Base-by-base conservation (phyloP, 2,329 filamentous ascomycete species). In the Sordariomycetes sp. region DNA sequence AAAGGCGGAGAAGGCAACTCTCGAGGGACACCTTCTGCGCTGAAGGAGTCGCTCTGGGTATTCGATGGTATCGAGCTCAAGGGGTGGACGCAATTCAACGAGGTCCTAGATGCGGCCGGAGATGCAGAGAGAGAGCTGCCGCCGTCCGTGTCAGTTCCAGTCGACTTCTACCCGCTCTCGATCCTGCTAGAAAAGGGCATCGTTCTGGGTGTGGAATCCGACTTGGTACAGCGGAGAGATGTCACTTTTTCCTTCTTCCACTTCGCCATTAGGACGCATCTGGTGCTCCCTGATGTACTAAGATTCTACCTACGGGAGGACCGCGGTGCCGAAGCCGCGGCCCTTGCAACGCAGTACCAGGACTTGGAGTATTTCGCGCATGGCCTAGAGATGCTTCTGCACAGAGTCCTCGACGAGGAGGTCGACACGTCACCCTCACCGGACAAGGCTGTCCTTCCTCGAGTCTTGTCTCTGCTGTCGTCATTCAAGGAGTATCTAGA, bases 91-190 rank as follows among this genome's bases (percentile, higher is more conserved):
- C 86, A 94, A 51, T 77, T 94, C 26, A 79, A 87, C 44, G 85
- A 92, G 39, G 78, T 96, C 20, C 64, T 96, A 26, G 72, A 79
- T 23, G 80, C 82, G 15, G 76, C 79, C 17, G 64, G 68, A 24
- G 80, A 85, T 41, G 59, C 23, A 15, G 17, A 74, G 17, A 74
- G 78, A 41, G 85, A 93, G 34, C 57, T 93, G 4, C 82, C 85
- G 3, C 68, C 74, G 8, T 75, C 85, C 3, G 79, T 94, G 9
- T 75, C 80, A 17, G 76, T 96, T 36, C 73, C 82, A 0, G 68
- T 94, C n/a, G 92, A 98, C 55, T 98, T 96, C 56, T 96, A 96
- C 49, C 92, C 92, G 1, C 63, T 96, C 11, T 94, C 88, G 2
- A 75, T 90, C 3, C 63, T 95, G 5, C 64, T 94, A n/a, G 80